These are phyloP conservation scores for Naganishia albida DNA, from an alignment of 1,284 basidiomycete species.

Conservation along the genomic window DNA sequence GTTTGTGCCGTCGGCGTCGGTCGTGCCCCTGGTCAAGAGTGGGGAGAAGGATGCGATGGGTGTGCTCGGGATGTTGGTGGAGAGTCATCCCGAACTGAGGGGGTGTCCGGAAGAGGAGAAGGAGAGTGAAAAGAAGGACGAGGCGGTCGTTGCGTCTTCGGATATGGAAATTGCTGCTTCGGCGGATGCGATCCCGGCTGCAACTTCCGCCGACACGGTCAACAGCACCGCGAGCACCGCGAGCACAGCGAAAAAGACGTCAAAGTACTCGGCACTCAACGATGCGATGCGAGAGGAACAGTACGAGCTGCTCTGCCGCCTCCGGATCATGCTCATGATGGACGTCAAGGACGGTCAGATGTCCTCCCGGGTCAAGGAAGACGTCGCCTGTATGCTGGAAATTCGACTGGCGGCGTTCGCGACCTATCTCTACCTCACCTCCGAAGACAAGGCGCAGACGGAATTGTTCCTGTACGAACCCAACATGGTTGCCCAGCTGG, in stretches of 20 bases:
- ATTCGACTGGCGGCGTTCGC: constrained; percentile 84
- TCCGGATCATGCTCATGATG: constrained; percentile 71
- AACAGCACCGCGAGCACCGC: too few relatives aligned
- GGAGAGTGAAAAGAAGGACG: constrained; percentile 3
- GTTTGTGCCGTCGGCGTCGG: constrained; percentile 42
- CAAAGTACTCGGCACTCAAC: constrained; percentile 70
- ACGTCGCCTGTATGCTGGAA: constrained; percentile 64
- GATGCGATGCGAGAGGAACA: constrained; percentile 80
- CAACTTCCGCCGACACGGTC: too few relatives aligned
- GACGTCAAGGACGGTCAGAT: constrained; percentile 67
- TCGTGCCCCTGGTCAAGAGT: constrained; percentile 27
- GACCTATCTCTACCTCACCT: constrained; percentile 75
- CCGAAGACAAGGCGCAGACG: constrained; percentile 74
- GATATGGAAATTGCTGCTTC: neutral
- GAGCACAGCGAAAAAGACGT: constrained; percentile 29
- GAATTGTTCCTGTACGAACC: constrained; percentile 93
- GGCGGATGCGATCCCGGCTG: neutral
- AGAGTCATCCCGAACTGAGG: constrained; percentile 31
- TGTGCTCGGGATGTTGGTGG: constrained; percentile 34
- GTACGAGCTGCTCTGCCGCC: constrained; percentile 84
- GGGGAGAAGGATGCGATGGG: constrained; percentile 34
- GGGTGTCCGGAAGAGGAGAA: constrained; percentile 6
- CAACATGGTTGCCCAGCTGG: constrained; percentile 79
- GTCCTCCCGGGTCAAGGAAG: constrained; percentile 42
- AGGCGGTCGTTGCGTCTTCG: neutral